Conservation (phyloP, 441 rosid genomes). For the Daphne laureola region DNA sequence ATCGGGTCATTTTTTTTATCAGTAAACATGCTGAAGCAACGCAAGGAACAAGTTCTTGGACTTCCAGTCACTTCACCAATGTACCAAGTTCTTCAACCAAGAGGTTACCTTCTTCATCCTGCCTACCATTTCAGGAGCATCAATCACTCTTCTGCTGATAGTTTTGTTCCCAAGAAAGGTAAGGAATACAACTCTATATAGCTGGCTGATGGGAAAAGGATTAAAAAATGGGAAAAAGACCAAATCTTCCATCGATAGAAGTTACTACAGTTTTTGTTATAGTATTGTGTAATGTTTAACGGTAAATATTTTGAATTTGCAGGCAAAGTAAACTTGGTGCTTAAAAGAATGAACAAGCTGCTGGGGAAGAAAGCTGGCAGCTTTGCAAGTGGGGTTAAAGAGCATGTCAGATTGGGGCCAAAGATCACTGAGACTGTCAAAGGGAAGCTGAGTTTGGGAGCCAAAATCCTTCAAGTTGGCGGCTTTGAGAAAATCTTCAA, state of each 20-base stretch:
- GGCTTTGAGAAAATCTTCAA: slow-evolving; percentile 47
- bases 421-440: slow-evolving; percentile 51
- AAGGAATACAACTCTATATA: background rate
- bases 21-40: background rate
- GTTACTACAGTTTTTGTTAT: too few species aligned
- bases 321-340: slow-evolving; percentile 25
- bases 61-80: slow-evolving; percentile 9
- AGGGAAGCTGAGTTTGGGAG: slow-evolving; percentile 62
- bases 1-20: background rate
- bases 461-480: slow-evolving; percentile 51
- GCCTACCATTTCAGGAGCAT: background rate
- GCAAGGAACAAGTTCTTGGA: slow-evolving; percentile 14
- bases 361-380: slow-evolving; percentile 41
- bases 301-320: background rate
- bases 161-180: slow-evolving; percentile 18
- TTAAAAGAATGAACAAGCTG: slow-evolving; percentile 33
- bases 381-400: slow-evolving; percentile 37
- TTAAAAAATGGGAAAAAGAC: too few species aligned
- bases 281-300: too few species aligned
- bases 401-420: slow-evolving; percentile 45
- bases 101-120: slow-evolving; percentile 11
- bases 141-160: slow-evolving; percentile 12
- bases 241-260: too few species aligned
- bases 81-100: background rate
- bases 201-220: background rate